These are phyloP conservation scores for Diacronema lutheri DNA, from an alignment of 78 protist species.

Conservation along the genomic window DNA sequence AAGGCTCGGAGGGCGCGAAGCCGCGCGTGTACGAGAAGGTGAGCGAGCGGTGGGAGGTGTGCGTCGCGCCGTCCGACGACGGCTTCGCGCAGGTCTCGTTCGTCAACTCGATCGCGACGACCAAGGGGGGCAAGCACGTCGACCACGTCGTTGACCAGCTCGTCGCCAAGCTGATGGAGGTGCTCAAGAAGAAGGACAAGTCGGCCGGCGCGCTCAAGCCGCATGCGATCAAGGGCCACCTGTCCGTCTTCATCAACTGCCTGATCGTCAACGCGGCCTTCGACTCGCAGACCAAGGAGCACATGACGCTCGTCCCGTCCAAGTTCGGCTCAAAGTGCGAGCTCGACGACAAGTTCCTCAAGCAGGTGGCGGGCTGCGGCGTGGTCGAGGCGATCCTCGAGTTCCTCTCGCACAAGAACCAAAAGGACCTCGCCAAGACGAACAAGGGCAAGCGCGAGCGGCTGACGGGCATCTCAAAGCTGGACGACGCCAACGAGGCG, in stretches of 20 bases:
- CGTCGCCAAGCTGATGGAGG: slow-evolving; percentile 10
- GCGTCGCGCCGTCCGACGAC: slow-evolving; percentile 17
- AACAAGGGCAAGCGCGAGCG: slow-evolving; percentile 21
- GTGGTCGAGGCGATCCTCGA: no score
- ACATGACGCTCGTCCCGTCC: slow-evolving; percentile 27
- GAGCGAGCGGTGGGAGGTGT: slow-evolving; percentile 28
- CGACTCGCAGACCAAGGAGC: slow-evolving; percentile 71
- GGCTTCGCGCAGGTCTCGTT: slow-evolving; percentile 69
- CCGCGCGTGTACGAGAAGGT: slow-evolving; percentile 3
- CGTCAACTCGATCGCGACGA: slow-evolving; percentile 94
- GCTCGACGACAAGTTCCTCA: slow-evolving; percentile 63
- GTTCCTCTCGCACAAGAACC: no score
- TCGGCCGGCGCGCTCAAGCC: slow-evolving; percentile 52
- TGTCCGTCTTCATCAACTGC: slow-evolving; percentile 83
- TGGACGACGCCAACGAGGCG: slow-evolving; percentile 97
- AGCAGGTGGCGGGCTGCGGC: neutral
- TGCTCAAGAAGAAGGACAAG: slow-evolving; percentile 56
- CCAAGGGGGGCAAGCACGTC: slow-evolving; percentile 97
- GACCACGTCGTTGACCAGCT: slow-evolving; percentile 68
- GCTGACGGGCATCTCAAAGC: slow-evolving; percentile 52
- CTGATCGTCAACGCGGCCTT: slow-evolving; percentile 97
- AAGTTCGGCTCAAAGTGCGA: slow-evolving; percentile 83
- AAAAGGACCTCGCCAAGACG: slow-evolving; percentile 55
- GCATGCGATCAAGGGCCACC: slow-evolving; percentile 26
- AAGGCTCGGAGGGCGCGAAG: no score